phyloP scores from a whole-genome alignment of 2,329 filamentous ascomycete genomes.

The Aspergillus proliferans region DNA sequence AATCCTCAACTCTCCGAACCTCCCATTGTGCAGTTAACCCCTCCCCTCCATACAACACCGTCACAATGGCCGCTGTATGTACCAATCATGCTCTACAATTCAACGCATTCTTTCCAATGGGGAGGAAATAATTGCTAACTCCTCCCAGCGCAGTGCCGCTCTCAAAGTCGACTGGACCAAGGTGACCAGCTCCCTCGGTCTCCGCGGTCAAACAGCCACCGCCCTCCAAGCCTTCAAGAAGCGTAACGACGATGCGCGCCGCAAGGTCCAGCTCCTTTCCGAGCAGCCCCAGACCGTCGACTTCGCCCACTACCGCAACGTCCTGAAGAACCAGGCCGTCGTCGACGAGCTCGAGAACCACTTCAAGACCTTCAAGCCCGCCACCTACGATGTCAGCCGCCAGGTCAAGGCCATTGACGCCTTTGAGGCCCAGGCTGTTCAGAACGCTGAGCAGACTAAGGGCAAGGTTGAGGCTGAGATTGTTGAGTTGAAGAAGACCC shows the following conservation, averaged over 20 bases:
- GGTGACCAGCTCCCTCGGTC: conserved; percentile 86
- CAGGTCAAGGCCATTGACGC: conserved; percentile 98
- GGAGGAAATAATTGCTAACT: background rate
- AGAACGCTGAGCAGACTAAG: conserved; percentile 97
- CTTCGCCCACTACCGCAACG: conserved; percentile 83
- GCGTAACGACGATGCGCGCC: conserved; percentile 97
- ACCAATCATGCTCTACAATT: conserved; percentile 1
- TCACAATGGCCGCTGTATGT: conserved; percentile 42
- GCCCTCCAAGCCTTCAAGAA: conserved; percentile 97
- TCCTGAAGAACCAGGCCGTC: conserved; percentile 93
- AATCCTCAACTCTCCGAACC: conserved; percentile 29
- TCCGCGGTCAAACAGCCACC: conserved; percentile 87
- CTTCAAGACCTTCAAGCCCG: conserved; percentile 84
- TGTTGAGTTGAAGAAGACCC: conserved; percentile 84
- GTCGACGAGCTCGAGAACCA: conserved; percentile 97
- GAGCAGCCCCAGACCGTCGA: conserved; percentile 83
- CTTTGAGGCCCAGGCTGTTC: conserved; percentile 93
- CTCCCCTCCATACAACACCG: conserved; percentile 22
- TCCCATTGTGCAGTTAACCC: conserved; percentile 31
- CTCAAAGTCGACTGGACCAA: conserved; percentile 99
- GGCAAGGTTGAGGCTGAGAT: conserved; percentile 91
- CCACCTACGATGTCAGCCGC: conserved; percentile 83
- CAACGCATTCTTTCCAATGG: conserved; percentile 13
- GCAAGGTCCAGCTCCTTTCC: conserved; percentile 77
- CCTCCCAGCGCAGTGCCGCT: conserved; percentile 80